phyloP scores from a whole-genome alignment of 352 stramenopile genomes.

The Phytopythium delawarense region DNA sequence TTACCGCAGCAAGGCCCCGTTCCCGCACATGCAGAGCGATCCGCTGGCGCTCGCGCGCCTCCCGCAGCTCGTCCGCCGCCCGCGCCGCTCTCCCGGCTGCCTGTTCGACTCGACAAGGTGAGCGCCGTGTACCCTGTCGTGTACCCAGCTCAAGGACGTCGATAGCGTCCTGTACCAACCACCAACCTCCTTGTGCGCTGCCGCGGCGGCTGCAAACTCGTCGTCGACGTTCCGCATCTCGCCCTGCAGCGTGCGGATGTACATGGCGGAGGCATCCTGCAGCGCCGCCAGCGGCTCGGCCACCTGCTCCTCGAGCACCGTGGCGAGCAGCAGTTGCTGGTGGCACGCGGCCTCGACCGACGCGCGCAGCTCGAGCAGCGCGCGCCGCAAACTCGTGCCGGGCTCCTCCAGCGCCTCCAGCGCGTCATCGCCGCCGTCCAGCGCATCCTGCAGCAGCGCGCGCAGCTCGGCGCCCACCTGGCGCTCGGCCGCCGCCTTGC shows the following conservation, averaged over 20 bases:
- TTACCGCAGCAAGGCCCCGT: too few species aligned
- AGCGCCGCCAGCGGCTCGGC: conserved; percentile 72
- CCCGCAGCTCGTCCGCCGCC: conserved; percentile 36
- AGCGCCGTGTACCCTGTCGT: not conserved
- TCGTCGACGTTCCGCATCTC: conserved; percentile 78
- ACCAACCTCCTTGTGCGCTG: conserved; percentile 29
- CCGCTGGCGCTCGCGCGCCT: conserved; percentile 57
- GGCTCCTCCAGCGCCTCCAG: conserved; percentile 53
- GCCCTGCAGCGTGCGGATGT: conserved; percentile 73
- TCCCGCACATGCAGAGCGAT: conserved; percentile 53
- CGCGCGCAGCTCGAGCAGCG: conserved; percentile 52
- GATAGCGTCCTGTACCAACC: too few species aligned
- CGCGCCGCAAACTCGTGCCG: conserved; percentile 55
- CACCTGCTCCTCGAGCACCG: conserved; percentile 82
- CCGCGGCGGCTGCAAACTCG: conserved; percentile 48
- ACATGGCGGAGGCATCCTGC: conserved; percentile 66
- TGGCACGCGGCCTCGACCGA: conserved; percentile 59
- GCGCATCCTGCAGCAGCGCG: conserved; percentile 23
- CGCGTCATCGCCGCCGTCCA: not conserved
- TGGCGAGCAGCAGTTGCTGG: conserved; percentile 68
- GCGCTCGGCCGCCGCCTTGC: conserved; percentile 46
- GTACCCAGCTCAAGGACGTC: too few species aligned
- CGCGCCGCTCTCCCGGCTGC: conserved; percentile 30
- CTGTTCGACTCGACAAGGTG: not conserved
- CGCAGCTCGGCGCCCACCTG: conserved; percentile 57